Evolutionary conservation across 2,329 filamentous ascomycete genomes (phyloP).

Genomic region (Hypoxylon sp.): DNA sequence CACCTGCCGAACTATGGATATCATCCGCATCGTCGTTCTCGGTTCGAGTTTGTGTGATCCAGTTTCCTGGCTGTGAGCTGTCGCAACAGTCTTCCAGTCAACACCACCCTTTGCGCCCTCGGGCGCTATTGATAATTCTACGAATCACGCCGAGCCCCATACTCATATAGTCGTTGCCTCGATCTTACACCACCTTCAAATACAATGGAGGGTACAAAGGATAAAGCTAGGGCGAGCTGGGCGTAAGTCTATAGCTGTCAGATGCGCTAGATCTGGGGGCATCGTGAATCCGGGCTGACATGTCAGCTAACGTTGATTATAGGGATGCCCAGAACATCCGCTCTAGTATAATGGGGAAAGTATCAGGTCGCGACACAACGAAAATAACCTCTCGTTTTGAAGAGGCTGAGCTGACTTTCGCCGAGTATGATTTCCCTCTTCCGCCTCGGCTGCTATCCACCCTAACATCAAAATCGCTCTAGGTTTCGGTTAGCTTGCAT

Average conservation of each 20-base stretch:
- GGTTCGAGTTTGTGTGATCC: conserved; percentile 55
- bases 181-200: conserved; percentile 18
- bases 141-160: conserved; percentile 21
- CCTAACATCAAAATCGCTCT: conserved; percentile 41
- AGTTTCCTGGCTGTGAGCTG: conserved; percentile 51
- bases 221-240: conserved; percentile 50
- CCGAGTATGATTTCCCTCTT: conserved; percentile 50
- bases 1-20: conserved; percentile 53
- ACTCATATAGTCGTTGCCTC: conserved; percentile 19
- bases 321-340: conserved; percentile 53
- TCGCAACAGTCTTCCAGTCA: conserved; percentile 44
- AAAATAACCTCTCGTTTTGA: conserved; percentile 54
- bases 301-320: conserved; percentile 35
- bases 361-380: conserved; percentile 47
- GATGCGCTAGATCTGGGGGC: conserved; percentile 24
- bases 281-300: conserved; percentile 7
- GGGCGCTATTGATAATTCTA: conserved; percentile 38
- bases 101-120: conserved; percentile 41
- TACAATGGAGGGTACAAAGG: conserved; percentile 50
- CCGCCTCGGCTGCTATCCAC: conserved; percentile 3
- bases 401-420: conserved; percentile 52
- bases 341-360: conserved; percentile 46
- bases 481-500: conserved; percentile 82
- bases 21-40: conserved; percentile 47
- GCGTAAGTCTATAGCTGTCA: conserved; percentile 46